Evolutionary conservation across 2,329 filamentous ascomycete genomes (phyloP).

Genomic region (Hymenoscyphus albidus): DNA sequence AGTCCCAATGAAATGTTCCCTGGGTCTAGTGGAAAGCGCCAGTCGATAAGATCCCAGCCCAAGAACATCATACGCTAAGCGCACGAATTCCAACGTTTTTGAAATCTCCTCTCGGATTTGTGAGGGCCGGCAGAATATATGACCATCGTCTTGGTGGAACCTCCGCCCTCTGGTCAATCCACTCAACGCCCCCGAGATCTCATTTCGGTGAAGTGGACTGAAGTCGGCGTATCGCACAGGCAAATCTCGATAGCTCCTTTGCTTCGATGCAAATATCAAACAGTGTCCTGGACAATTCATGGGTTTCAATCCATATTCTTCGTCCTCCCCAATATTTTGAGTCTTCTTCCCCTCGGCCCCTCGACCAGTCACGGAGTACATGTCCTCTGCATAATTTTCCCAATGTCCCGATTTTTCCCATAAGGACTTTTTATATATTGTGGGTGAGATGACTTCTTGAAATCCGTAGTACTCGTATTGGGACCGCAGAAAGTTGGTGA

Average conservation of each 20-base stretch:
- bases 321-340: conserved; percentile 51
- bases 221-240: conserved; percentile 86
- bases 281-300: conserved; percentile 95
- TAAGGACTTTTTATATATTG: conserved; percentile 82
- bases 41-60: conserved; percentile 70
- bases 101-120: conserved; percentile 74
- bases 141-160: conserved; percentile 88
- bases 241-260: conserved; percentile 73
- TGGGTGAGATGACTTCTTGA: conserved; percentile 83
- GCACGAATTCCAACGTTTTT: conserved; percentile 70
- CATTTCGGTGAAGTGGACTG: conserved; percentile 80
- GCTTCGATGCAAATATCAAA: conserved; percentile 71
- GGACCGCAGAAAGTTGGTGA: conserved; percentile 74
- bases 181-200: conserved; percentile 75
- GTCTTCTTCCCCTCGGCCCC: conserved; percentile 34
- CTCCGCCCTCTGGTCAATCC: conserved; percentile 79
- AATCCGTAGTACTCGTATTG: conserved; percentile 85
- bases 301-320: conserved; percentile 80
- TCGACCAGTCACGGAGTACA: conserved; percentile 72
- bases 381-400: conserved; percentile 87
- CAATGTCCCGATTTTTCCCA: conserved; percentile 86
- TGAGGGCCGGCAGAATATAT: conserved; percentile 79
- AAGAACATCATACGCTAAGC: conserved; percentile 66
- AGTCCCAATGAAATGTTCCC: conserved; percentile 73
- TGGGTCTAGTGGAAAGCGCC: conserved; percentile 73